Evolutionary conservation across 2,329 filamentous ascomycete species (phyloP).

Genomic region (Aspergillus proliferans): DNA sequence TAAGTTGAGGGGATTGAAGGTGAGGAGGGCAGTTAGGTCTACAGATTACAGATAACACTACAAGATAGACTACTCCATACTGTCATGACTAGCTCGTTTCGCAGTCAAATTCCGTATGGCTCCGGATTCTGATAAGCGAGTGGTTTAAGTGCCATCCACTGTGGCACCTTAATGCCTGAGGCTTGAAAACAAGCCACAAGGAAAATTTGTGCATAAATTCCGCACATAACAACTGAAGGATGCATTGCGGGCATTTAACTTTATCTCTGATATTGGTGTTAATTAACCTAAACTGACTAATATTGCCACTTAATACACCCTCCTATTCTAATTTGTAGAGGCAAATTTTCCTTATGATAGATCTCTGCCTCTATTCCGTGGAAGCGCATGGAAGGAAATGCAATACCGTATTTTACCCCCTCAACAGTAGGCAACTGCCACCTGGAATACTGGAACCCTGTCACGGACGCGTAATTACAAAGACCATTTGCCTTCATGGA

Average conservation of each 20-base stretch:
- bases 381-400: not conserved
- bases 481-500: conserved; percentile 13
- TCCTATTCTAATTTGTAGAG: not conserved
- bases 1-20: not conserved
- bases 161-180: too few relatives aligned
- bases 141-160: too few relatives aligned
- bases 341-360: not conserved
- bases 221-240: too few relatives aligned
- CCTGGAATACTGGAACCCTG: not conserved
- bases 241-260: too few relatives aligned
- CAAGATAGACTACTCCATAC: too few relatives aligned
- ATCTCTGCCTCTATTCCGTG: not conserved
- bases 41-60: too few relatives aligned
- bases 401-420: not conserved
- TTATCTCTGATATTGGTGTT: too few relatives aligned
- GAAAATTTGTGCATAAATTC: too few relatives aligned
- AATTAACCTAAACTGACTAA: not conserved
- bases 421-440: not conserved
- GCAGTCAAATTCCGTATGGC: too few relatives aligned
- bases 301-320: not conserved
- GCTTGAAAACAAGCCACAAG: too few relatives aligned
- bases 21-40: not conserved
- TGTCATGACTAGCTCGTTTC: too few relatives aligned
- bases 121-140: too few relatives aligned
- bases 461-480: conserved; percentile 4